Percentiles rank a stretch among this genome's conserved stretches.
These are phyloP conservation scores for Chamaenerion angustifolium DNA, from an alignment of 345 rosid species.

Conservation along the genomic window DNA sequence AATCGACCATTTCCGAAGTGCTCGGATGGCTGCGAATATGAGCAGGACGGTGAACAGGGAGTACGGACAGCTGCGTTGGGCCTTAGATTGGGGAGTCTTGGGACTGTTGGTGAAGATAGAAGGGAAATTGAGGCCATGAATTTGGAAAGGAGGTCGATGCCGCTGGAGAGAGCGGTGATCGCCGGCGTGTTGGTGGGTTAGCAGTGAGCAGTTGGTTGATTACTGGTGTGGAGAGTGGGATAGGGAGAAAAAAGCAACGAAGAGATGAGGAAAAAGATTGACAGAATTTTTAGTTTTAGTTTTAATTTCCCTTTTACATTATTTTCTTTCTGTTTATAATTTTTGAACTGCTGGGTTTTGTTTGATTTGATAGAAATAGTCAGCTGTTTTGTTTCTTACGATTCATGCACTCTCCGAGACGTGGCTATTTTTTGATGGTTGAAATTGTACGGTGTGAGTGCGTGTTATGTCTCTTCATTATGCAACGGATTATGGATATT, in stretches of 20 bases:
- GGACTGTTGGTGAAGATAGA: neutral
- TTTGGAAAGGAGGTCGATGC: neutral
- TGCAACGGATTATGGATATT: too few relatives aligned
- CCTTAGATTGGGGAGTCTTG: conserved; percentile 1
- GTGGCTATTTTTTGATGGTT: too few relatives aligned
- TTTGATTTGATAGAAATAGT: too few relatives aligned
- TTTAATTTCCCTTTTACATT: too few relatives aligned
- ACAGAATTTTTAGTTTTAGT: too few relatives aligned
- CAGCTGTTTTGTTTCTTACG: too few relatives aligned
- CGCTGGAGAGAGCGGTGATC: conserved; percentile 7
- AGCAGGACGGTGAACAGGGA: conserved; percentile 8
- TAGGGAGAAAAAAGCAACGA: too few relatives aligned
- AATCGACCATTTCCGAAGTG: conserved; percentile 14
- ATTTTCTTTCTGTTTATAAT: too few relatives aligned
- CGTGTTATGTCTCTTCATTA: too few relatives aligned
- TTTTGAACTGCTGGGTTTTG: too few relatives aligned
- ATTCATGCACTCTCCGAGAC: too few relatives aligned
- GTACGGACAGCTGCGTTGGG: neutral
- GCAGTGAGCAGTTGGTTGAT: neutral
- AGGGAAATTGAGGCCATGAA: conserved; percentile 5
- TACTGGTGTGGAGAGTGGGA: neutral
- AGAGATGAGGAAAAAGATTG: neutral
- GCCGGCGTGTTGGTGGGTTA: conserved; percentile 4
- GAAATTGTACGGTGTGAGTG: too few relatives aligned
- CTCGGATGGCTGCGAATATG: conserved; percentile 9